These are phyloP conservation scores for Cicer yamashitae DNA, from an alignment of 306 rosid genomes.

Conservation along the genomic window DNA sequence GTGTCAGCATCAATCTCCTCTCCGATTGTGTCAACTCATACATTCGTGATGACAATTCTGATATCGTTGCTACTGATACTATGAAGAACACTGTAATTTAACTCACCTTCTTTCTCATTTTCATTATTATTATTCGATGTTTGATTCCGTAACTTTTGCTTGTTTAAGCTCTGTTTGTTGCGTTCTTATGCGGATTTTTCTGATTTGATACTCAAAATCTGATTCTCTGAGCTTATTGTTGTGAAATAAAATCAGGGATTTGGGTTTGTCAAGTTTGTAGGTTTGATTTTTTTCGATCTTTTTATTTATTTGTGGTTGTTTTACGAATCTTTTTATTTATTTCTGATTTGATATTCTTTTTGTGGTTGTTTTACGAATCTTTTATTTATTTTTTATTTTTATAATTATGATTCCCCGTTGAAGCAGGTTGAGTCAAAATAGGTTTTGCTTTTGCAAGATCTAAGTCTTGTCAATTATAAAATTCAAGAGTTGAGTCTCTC, in stretches of 20 bases:
- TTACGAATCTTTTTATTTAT: no score
- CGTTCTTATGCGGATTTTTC: neutral
- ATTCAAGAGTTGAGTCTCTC: no score
- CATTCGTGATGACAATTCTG: conserved; percentile 70
- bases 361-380: neutral
- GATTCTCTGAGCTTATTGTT: neutral
- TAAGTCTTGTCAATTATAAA: no score
- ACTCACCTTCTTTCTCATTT: neutral
- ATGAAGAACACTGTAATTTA: conserved; percentile 83
- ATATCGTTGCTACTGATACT: conserved; percentile 91
- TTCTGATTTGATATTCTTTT: no score
- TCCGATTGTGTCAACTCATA: conserved; percentile 79
- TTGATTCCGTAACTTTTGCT: neutral
- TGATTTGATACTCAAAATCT: neutral
- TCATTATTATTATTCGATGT: neutral
- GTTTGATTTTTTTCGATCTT: neutral
- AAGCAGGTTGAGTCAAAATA: no score
- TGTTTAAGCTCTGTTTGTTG: neutral
- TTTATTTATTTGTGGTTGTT: neutral
- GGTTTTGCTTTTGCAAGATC: no score
- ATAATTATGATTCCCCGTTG: no score
- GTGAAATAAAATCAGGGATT: neutral
- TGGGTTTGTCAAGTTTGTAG: conserved; percentile 17
- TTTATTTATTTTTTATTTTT: no score
- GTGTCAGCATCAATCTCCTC: conserved; percentile 69